Conservation (phyloP, 495 filamentous ascomycete species). For the Schizothecium vesticola region DNA sequence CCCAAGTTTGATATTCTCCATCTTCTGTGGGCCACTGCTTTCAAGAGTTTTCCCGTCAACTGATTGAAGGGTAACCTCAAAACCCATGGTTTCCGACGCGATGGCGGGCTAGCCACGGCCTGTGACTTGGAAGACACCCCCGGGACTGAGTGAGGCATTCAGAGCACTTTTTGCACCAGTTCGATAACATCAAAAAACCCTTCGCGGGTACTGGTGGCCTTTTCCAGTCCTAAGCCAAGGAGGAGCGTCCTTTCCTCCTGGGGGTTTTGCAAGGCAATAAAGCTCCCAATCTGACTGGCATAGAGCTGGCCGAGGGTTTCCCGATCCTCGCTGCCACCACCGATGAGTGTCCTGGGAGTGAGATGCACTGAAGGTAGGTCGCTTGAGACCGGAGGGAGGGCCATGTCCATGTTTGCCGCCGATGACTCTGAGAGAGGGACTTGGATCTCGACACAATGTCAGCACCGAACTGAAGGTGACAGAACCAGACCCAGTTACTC, state of each 20-base stretch:
- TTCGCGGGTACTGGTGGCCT: conserved; percentile 57
- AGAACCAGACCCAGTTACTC: conserved; percentile 19
- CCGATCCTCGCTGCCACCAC: conserved; percentile 71
- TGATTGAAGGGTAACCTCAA: not conserved
- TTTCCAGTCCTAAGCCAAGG: conserved; percentile 73
- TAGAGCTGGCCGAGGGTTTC: conserved; percentile 83
- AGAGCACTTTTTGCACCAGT: conserved; percentile 59
- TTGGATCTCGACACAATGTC: conserved; percentile 58
- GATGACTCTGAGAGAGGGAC: conserved; percentile 72
- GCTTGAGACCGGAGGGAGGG: conserved; percentile 46
- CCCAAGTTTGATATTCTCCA: not conserved
- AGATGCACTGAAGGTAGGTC: conserved; percentile 74
- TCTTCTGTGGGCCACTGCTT: not conserved
- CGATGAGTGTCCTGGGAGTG: conserved; percentile 82
- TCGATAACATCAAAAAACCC: conserved; percentile 80
- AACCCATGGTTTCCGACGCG: not conserved
- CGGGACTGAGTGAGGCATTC: not conserved
- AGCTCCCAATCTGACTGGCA: conserved; percentile 80
- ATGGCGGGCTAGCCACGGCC: not conserved
- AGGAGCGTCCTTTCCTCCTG: conserved; percentile 75
- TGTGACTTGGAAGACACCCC: not conserved
- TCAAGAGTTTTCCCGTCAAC: not conserved
- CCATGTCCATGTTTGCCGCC: conserved; percentile 51
- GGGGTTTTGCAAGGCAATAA: conserved; percentile 63
- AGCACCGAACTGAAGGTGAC: not conserved